Conservation (phyloP, 1,139 yeast species). For the Hemisphaericaspora xylanilytica region DNA sequence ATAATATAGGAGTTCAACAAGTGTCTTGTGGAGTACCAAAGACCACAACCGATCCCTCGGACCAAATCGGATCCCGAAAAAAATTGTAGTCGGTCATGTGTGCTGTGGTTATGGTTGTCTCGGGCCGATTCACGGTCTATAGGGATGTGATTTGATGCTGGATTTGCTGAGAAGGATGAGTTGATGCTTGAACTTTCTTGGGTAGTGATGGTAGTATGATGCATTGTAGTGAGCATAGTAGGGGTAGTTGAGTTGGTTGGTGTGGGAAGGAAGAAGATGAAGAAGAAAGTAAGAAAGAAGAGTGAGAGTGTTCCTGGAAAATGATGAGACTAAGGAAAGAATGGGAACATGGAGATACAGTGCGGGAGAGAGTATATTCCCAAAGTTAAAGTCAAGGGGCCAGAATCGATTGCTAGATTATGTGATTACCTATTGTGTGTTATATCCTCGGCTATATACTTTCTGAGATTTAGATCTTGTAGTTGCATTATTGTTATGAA, state of each 20-base stretch:
- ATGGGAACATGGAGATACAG: not conserved
- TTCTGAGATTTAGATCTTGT: no score
- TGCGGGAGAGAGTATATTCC: not conserved
- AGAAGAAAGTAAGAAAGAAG: not conserved
- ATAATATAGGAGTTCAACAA: conserved; percentile 33
- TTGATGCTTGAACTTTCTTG: no score
- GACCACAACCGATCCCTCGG: conserved; percentile 18
- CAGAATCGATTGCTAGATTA: no score
- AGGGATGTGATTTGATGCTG: no score
- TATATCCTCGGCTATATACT: no score
- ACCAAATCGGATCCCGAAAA: conserved; percentile 2
- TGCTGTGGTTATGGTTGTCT: not conserved
- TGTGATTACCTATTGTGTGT: no score
- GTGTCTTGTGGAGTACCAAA: conserved; percentile 32
- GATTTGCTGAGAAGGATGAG: no score
- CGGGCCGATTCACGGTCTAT: not conserved
- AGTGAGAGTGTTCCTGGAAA: not conserved
- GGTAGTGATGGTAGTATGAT: not conserved
- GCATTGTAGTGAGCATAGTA: not conserved
- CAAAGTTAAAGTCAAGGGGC: no score
- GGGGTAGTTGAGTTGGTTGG: no score
- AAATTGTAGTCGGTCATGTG: no score
- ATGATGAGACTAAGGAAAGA: not conserved
- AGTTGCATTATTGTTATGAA: no score
- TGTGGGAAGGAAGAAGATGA: not conserved